Conservation (phyloP, 768 basidiomycete genomes). For the Trametes punicea region DNA sequence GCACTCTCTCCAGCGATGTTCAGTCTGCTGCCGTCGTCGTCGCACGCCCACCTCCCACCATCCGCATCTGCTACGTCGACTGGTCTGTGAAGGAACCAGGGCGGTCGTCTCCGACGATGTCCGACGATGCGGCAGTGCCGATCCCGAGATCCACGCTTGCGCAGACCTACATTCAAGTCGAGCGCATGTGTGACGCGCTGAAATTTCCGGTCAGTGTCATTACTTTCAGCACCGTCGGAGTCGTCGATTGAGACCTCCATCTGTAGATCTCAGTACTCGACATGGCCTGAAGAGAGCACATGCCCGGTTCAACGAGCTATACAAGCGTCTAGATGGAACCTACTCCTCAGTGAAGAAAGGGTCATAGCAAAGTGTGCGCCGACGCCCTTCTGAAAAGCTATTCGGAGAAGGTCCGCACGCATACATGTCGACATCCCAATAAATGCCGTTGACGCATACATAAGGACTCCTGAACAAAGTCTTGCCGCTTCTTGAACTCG, state of each 20-base stretch:
- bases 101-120: too few species aligned
- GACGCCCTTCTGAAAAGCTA: conserved; percentile 17
- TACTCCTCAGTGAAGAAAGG: conserved; percentile 37
- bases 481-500: conserved; percentile 8
- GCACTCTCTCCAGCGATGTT: neutral
- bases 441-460: neutral
- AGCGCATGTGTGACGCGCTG: too few species aligned
- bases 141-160: conserved; percentile 84
- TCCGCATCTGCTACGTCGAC: neutral
- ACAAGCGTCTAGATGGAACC: conserved; percentile 42
- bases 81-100: neutral
- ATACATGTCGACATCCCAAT: neutral
- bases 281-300: conserved; percentile 61
- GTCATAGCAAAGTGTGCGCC: conserved; percentile 18
- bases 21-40: conserved; percentile 8
- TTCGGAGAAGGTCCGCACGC: conserved; percentile 13
- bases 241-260: neutral
- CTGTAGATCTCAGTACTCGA: conserved; percentile 48
- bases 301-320: conserved; percentile 50
- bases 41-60: neutral
- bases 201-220: neutral
- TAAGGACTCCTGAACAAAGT: conserved; percentile 1
- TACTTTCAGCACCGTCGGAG: neutral
- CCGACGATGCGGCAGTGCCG: conserved; percentile 80
- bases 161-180: conserved; percentile 70